phyloP scores from a whole-genome alignment of 768 basidiomycete genomes.

The Hygrocybe punicea region DNA sequence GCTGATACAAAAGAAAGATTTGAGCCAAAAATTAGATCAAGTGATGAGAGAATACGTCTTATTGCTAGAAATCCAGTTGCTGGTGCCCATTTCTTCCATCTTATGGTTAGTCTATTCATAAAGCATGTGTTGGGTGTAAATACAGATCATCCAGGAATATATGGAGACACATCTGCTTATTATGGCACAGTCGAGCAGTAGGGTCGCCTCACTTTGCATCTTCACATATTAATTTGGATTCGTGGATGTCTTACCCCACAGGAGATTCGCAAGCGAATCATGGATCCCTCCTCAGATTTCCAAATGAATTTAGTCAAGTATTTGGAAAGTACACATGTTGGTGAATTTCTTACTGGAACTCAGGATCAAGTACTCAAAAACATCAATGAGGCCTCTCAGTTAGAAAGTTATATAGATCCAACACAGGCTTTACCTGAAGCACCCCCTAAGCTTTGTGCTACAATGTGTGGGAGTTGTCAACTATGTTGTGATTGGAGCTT shows the following conservation, averaged over 20 bases:
- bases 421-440: conserved; percentile 21
- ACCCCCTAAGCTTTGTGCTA: conserved; percentile 22
- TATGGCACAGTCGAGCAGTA: conserved; percentile 37
- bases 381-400: background rate
- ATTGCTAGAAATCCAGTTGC: conserved; percentile 10
- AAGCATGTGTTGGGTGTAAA: conserved; percentile 22
- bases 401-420: conserved; percentile 15
- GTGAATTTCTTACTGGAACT: conserved; percentile 29
- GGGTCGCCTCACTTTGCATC: conserved; percentile 35
- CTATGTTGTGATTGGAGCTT: conserved; percentile 6
- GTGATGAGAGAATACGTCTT: conserved; percentile 21
- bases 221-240: conserved; percentile 41
- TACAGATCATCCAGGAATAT: conserved; percentile 21
- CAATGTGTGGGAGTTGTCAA: conserved; percentile 31
- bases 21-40: conserved; percentile 8
- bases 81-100: conserved; percentile 27
- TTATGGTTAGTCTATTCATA: conserved; percentile 22
- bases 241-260: conserved; percentile 27
- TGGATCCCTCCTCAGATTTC: conserved; percentile 22
- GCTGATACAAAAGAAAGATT: conserved; percentile 18
- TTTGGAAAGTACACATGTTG: conserved; percentile 29
- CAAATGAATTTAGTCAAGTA: conserved; percentile 24
- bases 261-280: conserved; percentile 29
- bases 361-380: conserved; percentile 13
- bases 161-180: conserved; percentile 30